Base-by-base conservation (phyloP, 352 stramenopile genomes). In the Phytophthora uliginosa region DNA sequence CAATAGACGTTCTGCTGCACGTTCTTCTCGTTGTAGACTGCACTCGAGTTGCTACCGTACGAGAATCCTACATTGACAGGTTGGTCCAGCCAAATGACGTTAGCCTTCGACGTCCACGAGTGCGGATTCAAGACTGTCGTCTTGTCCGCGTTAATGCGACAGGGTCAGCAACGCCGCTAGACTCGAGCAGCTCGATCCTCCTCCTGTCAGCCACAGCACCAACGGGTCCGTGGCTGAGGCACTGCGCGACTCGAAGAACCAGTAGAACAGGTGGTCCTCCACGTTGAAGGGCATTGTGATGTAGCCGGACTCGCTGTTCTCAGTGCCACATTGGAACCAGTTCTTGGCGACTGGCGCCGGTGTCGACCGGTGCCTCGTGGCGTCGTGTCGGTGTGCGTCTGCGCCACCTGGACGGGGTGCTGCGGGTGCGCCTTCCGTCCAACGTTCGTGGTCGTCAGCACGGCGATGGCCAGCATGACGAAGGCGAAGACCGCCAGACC, bases 11-110 rank as follows among this genome's bases (percentile, higher is more conserved):
- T 89, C 48, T 85, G 68, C 6, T 76, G 52, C 1, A 89, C 70
- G 50, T 81, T 52, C 28, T 71, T 63, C 53, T 76, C 71, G 45
- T 74, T 83, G 8, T 63, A 22, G 48, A 83, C 73, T 13, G 50
- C n/a, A 22, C 82, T 69, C 7, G 58, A 48, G 6, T 66, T 40
- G 36, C 20, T 56, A 13, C 72, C 62, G 48, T 78, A 78, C n/a
- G 83, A 91, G 58, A 90, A 92, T 1, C 85, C 85, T 4, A 80
- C 66, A 52, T 71, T 67, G 12, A 65, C 66, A 18, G 83, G 81
- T 51, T 92, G 84, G 57, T 92, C 84, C 12, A 92, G 67, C 81
- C 83, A 92, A 28, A 92, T 64, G 9, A 91, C 74, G 40, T 89
- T 91, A 26, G 85, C 83, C 42, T 80, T 57, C 7, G 77, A 74